Conservation (phyloP, 1,139 yeast species). For the Pichia sp. region DNA sequence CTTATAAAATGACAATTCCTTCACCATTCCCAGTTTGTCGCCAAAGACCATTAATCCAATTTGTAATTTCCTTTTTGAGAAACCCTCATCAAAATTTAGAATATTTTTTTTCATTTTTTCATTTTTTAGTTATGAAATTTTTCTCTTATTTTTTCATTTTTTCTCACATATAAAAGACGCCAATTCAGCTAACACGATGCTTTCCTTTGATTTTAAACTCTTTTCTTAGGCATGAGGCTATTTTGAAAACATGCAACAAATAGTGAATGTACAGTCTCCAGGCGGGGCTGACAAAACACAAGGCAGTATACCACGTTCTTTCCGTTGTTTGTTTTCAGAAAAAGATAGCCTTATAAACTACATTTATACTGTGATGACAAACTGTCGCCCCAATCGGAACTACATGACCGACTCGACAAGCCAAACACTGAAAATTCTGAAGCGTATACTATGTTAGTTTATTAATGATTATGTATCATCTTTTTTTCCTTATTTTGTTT, state of each 20-base stretch:
- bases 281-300: not conserved
- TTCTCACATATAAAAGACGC: not conserved
- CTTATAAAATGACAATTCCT: too few species aligned
- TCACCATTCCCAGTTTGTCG: too few species aligned
- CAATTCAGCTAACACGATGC: too few species aligned
- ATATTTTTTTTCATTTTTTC: not conserved
- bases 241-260: not conserved
- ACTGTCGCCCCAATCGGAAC: slow-evolving; percentile 61
- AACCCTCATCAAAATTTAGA: not conserved
- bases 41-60: not conserved
- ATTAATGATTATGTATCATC: slow-evolving; percentile 41
- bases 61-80: slow-evolving; percentile 1
- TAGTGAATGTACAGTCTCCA: not conserved
- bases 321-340: not conserved
- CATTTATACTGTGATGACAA: slow-evolving; percentile 38
- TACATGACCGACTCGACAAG: slow-evolving; percentile 50
- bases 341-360: too few species aligned
- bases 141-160: not conserved
- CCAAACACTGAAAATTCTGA: slow-evolving; percentile 52
- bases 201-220: too few species aligned
- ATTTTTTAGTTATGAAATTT: not conserved
- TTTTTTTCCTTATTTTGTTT: slow-evolving; percentile 20
- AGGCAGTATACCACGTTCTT: not conserved
- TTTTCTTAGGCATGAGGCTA: not conserved
- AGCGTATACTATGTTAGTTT: slow-evolving; percentile 39